A percentile compares a stretch with the other conserved stretches of the same genome.
Conservation (phyloP, 1,284 basidiomycete genomes). For the Fistulinella cinereoalba region DNA sequence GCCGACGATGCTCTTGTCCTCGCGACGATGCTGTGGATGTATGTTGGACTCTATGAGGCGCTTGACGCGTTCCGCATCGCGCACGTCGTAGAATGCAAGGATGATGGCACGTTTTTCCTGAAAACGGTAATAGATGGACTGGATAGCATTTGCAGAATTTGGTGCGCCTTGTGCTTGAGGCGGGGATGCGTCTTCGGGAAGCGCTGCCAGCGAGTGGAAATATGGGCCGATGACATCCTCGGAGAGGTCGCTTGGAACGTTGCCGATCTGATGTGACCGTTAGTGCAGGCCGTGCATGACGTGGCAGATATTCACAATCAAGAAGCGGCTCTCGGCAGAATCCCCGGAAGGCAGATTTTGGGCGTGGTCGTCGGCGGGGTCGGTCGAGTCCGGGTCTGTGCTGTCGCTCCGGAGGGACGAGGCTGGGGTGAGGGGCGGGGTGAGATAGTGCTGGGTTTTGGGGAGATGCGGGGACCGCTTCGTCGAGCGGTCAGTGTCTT, state of each 20-base stretch:
- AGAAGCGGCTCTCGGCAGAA: slow-evolving; percentile 39
- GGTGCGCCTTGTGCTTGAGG: slow-evolving; percentile 8
- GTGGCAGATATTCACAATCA: slow-evolving; percentile 36
- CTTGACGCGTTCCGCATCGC: slow-evolving; percentile 51
- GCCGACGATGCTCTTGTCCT: slow-evolving; percentile 15
- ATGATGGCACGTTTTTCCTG: slow-evolving; percentile 49
- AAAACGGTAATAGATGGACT: slow-evolving; percentile 54
- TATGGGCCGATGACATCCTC: slow-evolving; percentile 35
- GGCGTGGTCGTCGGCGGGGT: slow-evolving; percentile 13
- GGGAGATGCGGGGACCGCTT: slow-evolving; percentile 26
- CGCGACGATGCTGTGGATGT: slow-evolving; percentile 15
- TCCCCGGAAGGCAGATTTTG: slow-evolving; percentile 10
- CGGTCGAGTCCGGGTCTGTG: slow-evolving; percentile 33
- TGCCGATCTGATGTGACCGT: slow-evolving; percentile 30
- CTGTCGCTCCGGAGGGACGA: slow-evolving; percentile 44
- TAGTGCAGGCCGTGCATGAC: slow-evolving; percentile 8
- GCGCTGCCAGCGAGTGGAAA: slow-evolving; percentile 25
- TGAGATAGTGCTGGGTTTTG: slow-evolving; percentile 42
- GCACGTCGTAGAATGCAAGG: slow-evolving; percentile 61
- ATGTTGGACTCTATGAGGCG: slow-evolving; percentile 37
- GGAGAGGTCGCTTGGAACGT: slow-evolving; percentile 34
- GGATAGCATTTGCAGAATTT: slow-evolving; percentile 32
- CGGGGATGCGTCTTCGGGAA: slow-evolving; percentile 11
- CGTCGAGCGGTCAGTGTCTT: slow-evolving; percentile 18
- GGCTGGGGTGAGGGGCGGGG: slow-evolving; percentile 57